A percentile compares a stretch with the other conserved stretches of the same genome.
Conservation (phyloP, 2,329 filamentous ascomycete genomes). For the Chrysoporthe austroafricana region DNA sequence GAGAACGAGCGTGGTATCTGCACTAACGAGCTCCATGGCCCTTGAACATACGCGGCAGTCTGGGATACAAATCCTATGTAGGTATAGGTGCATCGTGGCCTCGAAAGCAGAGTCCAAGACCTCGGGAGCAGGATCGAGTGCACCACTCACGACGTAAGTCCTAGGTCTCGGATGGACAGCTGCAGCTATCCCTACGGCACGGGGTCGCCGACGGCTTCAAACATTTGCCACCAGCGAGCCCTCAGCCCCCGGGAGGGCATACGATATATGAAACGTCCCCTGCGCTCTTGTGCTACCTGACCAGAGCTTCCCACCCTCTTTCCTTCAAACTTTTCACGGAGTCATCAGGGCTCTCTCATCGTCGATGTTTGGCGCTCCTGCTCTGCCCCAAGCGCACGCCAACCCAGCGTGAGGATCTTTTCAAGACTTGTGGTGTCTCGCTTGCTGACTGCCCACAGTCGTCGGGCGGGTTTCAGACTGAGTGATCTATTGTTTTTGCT, state of each 20-base stretch:
- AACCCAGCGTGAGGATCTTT: no score
- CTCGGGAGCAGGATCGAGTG: neutral
- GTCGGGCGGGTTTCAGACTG: constrained; percentile 10
- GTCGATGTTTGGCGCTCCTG: neutral
- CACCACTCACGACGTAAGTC: neutral
- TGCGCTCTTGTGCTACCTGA: neutral
- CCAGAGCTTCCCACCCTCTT: no score
- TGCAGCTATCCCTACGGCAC: neutral
- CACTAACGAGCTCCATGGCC: no score
- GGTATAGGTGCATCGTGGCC: neutral
- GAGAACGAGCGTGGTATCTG: no score
- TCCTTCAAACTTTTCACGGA: neutral
- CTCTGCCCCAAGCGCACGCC: neutral
- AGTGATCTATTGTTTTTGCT: neutral
- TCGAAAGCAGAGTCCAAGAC: neutral
- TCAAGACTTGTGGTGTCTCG: no score
- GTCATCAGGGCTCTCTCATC: neutral
- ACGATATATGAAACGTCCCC: neutral
- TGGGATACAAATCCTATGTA: neutral
- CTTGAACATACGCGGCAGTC: no score
- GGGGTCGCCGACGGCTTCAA: neutral
- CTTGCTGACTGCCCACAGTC: neutral
- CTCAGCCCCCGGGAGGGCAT: neutral
- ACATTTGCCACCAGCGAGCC: neutral
- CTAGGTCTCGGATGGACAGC: neutral